Percentiles rank a stretch among this genome's conserved stretches.
Evolutionary conservation across 2,329 filamentous ascomycete genomes (phyloP).

Genomic region (Penicillium sp.): DNA sequence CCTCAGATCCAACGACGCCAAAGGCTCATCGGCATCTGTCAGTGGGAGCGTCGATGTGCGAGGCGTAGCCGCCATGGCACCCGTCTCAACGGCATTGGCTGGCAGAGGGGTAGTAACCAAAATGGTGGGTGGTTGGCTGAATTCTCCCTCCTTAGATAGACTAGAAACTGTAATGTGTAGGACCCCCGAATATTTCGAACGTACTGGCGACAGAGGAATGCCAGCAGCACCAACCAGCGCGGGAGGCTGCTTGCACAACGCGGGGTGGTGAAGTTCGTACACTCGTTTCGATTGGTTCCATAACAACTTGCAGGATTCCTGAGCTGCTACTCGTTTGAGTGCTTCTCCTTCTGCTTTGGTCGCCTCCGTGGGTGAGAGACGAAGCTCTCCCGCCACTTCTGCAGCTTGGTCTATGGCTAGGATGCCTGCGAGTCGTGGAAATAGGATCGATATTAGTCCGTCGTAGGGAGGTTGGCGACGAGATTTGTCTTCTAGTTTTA

Average conservation of each 20-base stretch:
- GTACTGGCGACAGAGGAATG: slow-evolving; percentile 27
- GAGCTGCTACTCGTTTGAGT: slow-evolving; percentile 36
- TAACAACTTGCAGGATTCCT: slow-evolving; percentile 40
- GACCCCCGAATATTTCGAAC: slow-evolving; percentile 26
- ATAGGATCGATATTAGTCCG: slow-evolving; percentile 39
- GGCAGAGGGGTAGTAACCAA: slow-evolving; percentile 36
- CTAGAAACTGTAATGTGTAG: slow-evolving; percentile 38
- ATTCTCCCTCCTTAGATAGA: too few species aligned
- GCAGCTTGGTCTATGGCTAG: slow-evolving; percentile 42
- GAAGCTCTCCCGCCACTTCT: too few species aligned
- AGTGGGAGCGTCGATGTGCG: slow-evolving; percentile 36
- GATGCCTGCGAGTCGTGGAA: slow-evolving; percentile 44
- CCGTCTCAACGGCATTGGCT: too few species aligned
- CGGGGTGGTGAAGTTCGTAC: slow-evolving; percentile 42
- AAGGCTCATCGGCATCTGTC: slow-evolving; percentile 31
- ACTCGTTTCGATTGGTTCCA: slow-evolving; percentile 37
- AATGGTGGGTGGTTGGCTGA: slow-evolving; percentile 30
- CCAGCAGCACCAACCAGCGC: slow-evolving; percentile 29
- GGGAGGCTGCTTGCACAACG: slow-evolving; percentile 29
- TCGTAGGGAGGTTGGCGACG: slow-evolving; percentile 34
- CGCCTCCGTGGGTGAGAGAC: too few species aligned
- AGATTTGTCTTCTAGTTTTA: slow-evolving; percentile 36
- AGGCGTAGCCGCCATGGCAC: too few species aligned
- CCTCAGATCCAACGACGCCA: slow-evolving; percentile 39
- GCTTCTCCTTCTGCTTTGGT: slow-evolving; percentile 39